Evolutionary conservation across 1,284 basidiomycete species (phyloP), one percentile per base, ranked within the genome.

Genomic region (Athelia psychrophila): DNA sequence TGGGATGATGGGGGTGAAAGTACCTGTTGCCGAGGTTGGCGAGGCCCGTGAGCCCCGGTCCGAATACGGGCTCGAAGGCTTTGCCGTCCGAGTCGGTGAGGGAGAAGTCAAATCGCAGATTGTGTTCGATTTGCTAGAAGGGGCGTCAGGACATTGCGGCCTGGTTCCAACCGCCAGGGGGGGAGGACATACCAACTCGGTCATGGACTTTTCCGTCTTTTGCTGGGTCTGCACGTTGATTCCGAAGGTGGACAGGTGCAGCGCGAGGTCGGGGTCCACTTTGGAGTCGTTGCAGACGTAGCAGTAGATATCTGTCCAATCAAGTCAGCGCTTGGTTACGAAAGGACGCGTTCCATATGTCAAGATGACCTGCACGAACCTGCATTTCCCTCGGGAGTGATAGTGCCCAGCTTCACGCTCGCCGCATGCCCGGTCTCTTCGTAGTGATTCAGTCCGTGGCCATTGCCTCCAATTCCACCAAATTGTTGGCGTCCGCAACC

Each of bases 151-250:
- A 48, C 35, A 27, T 9, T 30, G 22, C 22, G n/a, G 13, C 42
- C 19, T 27, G 16, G 23, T 36, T 30, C 16, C 1, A 6, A 32
- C 19, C 1, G 48, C 5, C 3, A 9, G n/a, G n/a, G n/a, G n/a
- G n/a, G n/a, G n/a, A n/a, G n/a, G 50, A 62, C 82, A 55, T 54
- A 93, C 93, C 52, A 99, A 76, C 65, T 99, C 96, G 0, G 95
- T 97, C 88, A 98, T 94, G 50, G 86, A 94, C 73, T 98, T 98
- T 66, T 98, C 95, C 0, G 95, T 99, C 74, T 99, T 99, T 23
- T 76, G 86, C 64, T 93, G 88, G 0, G 81, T 81, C 44, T 83
- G 76, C 1, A 98, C 85, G 54, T 93, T 88, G 68, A 99, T 96
- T 1, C 93, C 95, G 58, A 98, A 97, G 20, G 81, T 81, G 0